Evolutionary conservation across 148 eudicot species (phyloP).

Genomic region (Suaeda aralocaspica): DNA sequence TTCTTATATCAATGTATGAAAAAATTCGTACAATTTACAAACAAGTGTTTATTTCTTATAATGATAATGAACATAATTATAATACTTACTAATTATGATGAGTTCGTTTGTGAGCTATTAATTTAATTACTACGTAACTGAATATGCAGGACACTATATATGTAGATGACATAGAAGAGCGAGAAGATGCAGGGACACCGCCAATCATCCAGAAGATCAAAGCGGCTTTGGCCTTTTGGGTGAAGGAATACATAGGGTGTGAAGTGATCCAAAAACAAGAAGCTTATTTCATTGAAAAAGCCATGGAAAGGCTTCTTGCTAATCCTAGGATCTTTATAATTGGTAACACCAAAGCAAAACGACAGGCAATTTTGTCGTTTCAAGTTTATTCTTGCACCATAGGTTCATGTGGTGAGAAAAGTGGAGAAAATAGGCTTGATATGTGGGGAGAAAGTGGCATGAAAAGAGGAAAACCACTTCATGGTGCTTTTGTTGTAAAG

Average conservation of each 20-base stretch:
- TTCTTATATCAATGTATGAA: too few species aligned
- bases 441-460: slow-evolving; percentile 11
- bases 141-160: slow-evolving; percentile 44
- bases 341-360: slow-evolving; percentile 35
- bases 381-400: slow-evolving; percentile 31
- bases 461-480: slow-evolving; percentile 36
- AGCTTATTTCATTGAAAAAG: slow-evolving; percentile 28
- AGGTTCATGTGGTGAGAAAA: slow-evolving; percentile 7
- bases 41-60: too few species aligned
- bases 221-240: slow-evolving; percentile 49
- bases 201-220: slow-evolving; percentile 44
- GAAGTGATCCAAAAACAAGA: slow-evolving; percentile 34
- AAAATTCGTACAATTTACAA: too few species aligned
- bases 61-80: too few species aligned
- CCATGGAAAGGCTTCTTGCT: slow-evolving; percentile 32
- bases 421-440: not conserved
- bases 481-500: slow-evolving; percentile 52
- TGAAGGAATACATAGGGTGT: slow-evolving; percentile 49
- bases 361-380: slow-evolving; percentile 50
- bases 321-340: slow-evolving; percentile 34
- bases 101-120: too few species aligned
- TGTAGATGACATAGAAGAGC: slow-evolving; percentile 36
- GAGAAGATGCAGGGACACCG: slow-evolving; percentile 62
- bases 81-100: too few species aligned
- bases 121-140: not conserved